Evolutionary conservation across 1,284 basidiomycete species (phyloP), one percentile per base, ranked within the genome.

Genomic region (Ustilago xerochloae): DNA sequence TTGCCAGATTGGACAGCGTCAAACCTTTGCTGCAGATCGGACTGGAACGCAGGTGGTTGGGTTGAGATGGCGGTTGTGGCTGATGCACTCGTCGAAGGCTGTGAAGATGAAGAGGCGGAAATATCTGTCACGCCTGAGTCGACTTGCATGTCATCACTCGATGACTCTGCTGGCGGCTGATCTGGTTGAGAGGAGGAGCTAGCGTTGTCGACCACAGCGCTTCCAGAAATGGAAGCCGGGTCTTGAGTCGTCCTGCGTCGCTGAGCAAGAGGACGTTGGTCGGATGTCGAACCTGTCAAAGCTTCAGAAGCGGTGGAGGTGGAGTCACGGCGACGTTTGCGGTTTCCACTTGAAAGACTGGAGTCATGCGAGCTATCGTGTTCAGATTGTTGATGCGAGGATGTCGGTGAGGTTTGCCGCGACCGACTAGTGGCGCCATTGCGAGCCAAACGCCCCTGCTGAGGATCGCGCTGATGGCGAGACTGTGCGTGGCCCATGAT

Each of bases 401-500:
- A 32, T 47, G 29, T 16, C 15, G 43, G 16, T 8, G 63, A 55
- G 1, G 56, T 35, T 12, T 52, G 26, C 1, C 41, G 22, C 41
- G 33, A 24, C 39, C 13, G 29, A 28, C 10, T 36, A 9, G 32
- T 5, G 22, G 32, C 8, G 16, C 3, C 32, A 6, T 12, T n/a
- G 24, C 45, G 28, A 26, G 13, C 43, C 15, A 7, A 15, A 20
- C 12, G 38, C 58, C 41, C 49, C 13, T 35, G 49, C 28, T 49
- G 54, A 30, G 38, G 52, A 38, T 56, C 52, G 3, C 28, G 56
- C 32, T 69, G 52, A 4, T 45, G 56, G 15, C 63, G 63, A 32
- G 68, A 71, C 43, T 71, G 68, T 6, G 63, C 29, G 35, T 72
- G 48, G 8, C 69, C 69, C 69, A 72, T 71, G 18, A 15, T 58